These are phyloP conservation scores for Phytomonas sp. DNA, from an alignment of 208 protist species.

Conservation along the genomic window DNA sequence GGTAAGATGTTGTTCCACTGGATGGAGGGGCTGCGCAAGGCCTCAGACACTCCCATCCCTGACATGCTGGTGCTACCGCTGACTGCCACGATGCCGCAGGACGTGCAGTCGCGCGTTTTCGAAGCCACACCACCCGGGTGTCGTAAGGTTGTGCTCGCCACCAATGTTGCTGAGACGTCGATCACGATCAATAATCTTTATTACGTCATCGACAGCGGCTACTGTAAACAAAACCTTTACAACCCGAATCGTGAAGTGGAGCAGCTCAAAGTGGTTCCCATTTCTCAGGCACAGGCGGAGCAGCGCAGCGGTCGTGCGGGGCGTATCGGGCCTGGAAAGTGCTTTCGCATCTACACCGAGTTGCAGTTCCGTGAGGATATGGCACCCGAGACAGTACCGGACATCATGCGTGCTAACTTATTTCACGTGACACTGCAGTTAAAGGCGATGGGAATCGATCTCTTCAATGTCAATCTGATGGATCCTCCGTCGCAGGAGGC, in stretches of 20 bases:
- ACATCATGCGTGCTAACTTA: slow-evolving; percentile 98
- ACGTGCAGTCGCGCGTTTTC: slow-evolving; percentile 98
- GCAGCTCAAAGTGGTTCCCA: slow-evolving; percentile 94
- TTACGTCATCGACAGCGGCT: slow-evolving; percentile 98
- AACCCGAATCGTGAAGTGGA: slow-evolving; percentile 96
- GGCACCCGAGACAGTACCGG: slow-evolving; percentile 91
- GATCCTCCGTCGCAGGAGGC: slow-evolving; percentile 93
- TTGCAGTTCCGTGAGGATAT: slow-evolving; percentile 94
- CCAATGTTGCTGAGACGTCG: slow-evolving; percentile 99
- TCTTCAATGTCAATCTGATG: slow-evolving; percentile 96
- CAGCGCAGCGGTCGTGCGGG: slow-evolving; percentile 95
- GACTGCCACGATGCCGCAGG: slow-evolving; percentile 97
- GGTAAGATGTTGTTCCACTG: slow-evolving; percentile 94
- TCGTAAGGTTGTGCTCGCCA: slow-evolving; percentile 98
- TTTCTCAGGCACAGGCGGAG: slow-evolving; percentile 95
- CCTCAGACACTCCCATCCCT: slow-evolving; percentile 53
- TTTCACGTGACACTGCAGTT: slow-evolving; percentile 96
- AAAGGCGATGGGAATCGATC: slow-evolving; percentile 97
- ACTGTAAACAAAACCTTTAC: slow-evolving; percentile 97
- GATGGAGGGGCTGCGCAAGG: slow-evolving; percentile 67
- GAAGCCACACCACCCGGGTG: slow-evolving; percentile 89
- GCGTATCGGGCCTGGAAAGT: slow-evolving; percentile 94
- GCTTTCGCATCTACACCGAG: slow-evolving; percentile 97
- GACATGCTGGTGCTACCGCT: slow-evolving; percentile 96
- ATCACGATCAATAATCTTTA: slow-evolving; percentile 99